These are phyloP conservation scores for Cucurbitaria berberidis DNA, from an alignment of 2,329 filamentous ascomycete species.

Conservation along the genomic window DNA sequence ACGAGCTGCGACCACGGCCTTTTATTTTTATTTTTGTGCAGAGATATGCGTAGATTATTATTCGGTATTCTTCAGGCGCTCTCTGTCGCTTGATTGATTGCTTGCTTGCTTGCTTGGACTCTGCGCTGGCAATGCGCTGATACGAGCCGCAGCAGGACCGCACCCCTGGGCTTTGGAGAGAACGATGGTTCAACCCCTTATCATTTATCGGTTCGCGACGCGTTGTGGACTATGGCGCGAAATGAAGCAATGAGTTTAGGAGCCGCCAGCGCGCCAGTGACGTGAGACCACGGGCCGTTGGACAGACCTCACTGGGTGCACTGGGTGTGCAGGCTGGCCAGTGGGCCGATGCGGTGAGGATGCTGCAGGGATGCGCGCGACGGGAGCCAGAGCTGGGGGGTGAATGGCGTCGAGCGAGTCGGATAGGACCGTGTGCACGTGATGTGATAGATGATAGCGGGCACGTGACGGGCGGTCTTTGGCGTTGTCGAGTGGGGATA, in stretches of 20 bases:
- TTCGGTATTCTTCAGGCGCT: slow-evolving; percentile 12
- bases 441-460: neutral
- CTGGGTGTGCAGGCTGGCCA: slow-evolving; percentile 26
- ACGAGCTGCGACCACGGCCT: slow-evolving; percentile 30
- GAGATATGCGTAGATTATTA: slow-evolving; percentile 19
- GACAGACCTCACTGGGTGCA: slow-evolving; percentile 26
- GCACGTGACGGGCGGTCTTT: slow-evolving; percentile 15
- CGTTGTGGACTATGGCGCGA: slow-evolving; percentile 32
- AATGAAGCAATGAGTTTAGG: slow-evolving; percentile 39
- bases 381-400: slow-evolving; percentile 6
- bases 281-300: slow-evolving; percentile 30
- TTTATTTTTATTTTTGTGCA: slow-evolving; percentile 27
- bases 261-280: slow-evolving; percentile 38
- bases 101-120: too few species aligned
- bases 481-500: neutral
- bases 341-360: slow-evolving; percentile 22
- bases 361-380: slow-evolving; percentile 33
- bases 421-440: neutral
- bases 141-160: slow-evolving; percentile 21
- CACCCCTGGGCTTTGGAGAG: slow-evolving; percentile 13
- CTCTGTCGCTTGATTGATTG: too few species aligned
- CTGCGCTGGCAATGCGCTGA: slow-evolving; percentile 17
- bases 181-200: slow-evolving; percentile 15
- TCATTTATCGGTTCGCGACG: slow-evolving; percentile 32
- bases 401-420: too few species aligned